Conservation (phyloP, 176 grass and related monocot species). For the Oryza rufipogon region DNA sequence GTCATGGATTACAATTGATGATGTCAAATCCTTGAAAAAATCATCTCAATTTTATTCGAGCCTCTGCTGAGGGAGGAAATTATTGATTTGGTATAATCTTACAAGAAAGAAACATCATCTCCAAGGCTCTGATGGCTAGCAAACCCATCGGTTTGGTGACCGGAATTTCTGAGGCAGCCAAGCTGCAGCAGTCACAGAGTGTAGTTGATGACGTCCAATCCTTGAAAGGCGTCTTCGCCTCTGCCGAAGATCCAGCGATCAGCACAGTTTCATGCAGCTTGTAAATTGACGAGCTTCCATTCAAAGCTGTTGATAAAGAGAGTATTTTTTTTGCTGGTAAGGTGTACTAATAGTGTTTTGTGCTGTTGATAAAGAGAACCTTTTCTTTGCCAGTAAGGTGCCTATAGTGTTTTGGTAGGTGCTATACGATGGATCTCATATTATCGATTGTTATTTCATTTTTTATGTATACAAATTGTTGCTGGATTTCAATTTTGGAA, state of each 20-base stretch:
- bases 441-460: neutral
- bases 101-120: slow-evolving; percentile 31
- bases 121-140: slow-evolving; percentile 34
- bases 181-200: slow-evolving; percentile 43
- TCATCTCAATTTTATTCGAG: slow-evolving; percentile 81
- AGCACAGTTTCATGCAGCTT: neutral
- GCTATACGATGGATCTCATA: neutral
- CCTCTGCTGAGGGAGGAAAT: slow-evolving; percentile 55
- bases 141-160: slow-evolving; percentile 40
- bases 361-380: neutral
- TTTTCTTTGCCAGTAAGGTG: slow-evolving; percentile 11
- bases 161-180: slow-evolving; percentile 29
- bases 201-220: slow-evolving; percentile 36
- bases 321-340: slow-evolving; percentile 12
- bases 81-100: slow-evolving; percentile 42
- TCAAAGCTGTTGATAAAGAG: neutral
- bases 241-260: slow-evolving; percentile 24
- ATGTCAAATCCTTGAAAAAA: slow-evolving; percentile 65
- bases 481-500: slow-evolving; percentile 3
- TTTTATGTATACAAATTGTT: neutral
- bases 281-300: slow-evolving; percentile 9
- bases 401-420: slow-evolving; percentile 6
- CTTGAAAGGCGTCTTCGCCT: slow-evolving; percentile 47
- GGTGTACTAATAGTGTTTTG: slow-evolving; percentile 14
- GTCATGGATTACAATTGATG: slow-evolving; percentile 65